phyloP scores from a whole-genome alignment of 352 stramenopile species.

The Blastocystis sp. region DNA sequence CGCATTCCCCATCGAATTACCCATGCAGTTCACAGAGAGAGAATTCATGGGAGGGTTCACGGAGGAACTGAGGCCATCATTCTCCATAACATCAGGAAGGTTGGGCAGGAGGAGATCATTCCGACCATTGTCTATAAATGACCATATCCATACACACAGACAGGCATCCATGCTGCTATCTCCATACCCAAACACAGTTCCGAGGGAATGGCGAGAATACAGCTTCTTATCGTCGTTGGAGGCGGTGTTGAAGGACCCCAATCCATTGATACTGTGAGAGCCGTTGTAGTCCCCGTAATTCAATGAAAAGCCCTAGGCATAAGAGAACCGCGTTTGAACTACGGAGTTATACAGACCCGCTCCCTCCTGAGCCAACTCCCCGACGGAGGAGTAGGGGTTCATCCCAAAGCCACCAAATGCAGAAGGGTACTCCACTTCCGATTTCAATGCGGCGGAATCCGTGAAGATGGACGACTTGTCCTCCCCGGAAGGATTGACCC shows the following conservation, averaged over 20 bases:
- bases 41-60: neutral
- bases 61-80: neutral
- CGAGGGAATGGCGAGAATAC: slow-evolving; percentile 57
- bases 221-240: slow-evolving; percentile 39
- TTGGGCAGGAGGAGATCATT: slow-evolving; percentile 50
- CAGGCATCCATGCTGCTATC: slow-evolving; percentile 57
- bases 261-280: neutral
- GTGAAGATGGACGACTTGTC: neutral
- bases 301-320: slow-evolving; percentile 17
- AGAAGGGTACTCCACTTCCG: slow-evolving; percentile 35
- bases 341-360: slow-evolving; percentile 1
- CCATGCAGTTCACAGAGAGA: neutral
- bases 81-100: slow-evolving; percentile 63
- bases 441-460: slow-evolving; percentile 7
- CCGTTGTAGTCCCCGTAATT: neutral
- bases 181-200: slow-evolving; percentile 24
- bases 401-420: slow-evolving; percentile 3
- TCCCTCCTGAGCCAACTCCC: neutral
- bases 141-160: neutral
- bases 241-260: neutral
- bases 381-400: neutral
- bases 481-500: neutral
- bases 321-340: neutral
- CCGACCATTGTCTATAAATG: neutral
- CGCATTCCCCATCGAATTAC: neutral